Conservation (phyloP, 1,139 yeast genomes). For the Suhomyces yuchorum region DNA sequence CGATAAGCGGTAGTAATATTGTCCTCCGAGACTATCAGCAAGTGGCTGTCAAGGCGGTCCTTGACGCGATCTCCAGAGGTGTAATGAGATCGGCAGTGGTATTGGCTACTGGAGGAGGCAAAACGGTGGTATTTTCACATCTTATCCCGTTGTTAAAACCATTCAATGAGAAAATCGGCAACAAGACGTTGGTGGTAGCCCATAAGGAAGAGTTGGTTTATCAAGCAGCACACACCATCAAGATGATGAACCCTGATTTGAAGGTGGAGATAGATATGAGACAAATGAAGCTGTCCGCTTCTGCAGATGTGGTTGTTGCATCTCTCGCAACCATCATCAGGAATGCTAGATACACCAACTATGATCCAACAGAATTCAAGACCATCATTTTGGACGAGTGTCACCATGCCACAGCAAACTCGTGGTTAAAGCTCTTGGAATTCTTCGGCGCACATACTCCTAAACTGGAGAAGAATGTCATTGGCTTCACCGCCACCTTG, state of each 20-base stretch:
- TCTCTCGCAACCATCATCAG: constrained; percentile 70
- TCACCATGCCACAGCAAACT: constrained; percentile 81
- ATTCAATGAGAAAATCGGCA: constrained; percentile 32
- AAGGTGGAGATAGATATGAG: constrained; percentile 79
- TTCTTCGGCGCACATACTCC: constrained; percentile 56
- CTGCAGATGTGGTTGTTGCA: constrained; percentile 71
- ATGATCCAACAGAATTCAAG: constrained; percentile 61
- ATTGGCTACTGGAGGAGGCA: constrained; percentile 94
- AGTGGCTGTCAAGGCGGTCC: constrained; percentile 64
- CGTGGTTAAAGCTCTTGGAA: constrained; percentile 61
- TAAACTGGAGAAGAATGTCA: constrained; percentile 52
- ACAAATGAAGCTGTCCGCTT: constrained; percentile 34
- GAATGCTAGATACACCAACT: constrained; percentile 50
- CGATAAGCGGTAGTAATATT: not conserved
- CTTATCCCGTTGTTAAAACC: constrained; percentile 55
- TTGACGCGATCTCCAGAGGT: constrained; percentile 50
- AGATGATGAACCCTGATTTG: constrained; percentile 49
- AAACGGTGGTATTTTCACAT: constrained; percentile 80
- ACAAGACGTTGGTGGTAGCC: constrained; percentile 67
- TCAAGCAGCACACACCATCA: constrained; percentile 65
- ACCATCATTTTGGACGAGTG: constrained; percentile 88
- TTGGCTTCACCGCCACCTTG: constrained; percentile 88
- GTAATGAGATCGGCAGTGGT: constrained; percentile 73
- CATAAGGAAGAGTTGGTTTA: constrained; percentile 78
- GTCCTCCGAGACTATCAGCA: constrained; percentile 63